A percentile compares a stretch with the other conserved stretches of the same genome.
phyloP scores from a whole-genome alignment of 345 rosid genomes.

The Carallia brachiata region DNA sequence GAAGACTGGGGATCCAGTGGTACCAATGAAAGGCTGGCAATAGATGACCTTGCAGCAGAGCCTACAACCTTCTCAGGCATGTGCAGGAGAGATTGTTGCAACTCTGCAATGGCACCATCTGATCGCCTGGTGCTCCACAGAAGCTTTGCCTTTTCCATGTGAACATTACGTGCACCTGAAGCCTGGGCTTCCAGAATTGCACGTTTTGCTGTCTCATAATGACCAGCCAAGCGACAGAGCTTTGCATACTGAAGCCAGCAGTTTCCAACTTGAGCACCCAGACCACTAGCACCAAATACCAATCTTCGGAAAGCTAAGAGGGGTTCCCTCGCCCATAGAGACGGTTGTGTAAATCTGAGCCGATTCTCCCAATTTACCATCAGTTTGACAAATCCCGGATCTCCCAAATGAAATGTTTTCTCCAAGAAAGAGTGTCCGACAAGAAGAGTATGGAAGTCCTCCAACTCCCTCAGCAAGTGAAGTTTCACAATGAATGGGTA shows the following conservation, averaged over 20 bases:
- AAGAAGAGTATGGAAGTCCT: constrained; percentile 73
- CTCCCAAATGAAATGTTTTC: constrained; percentile 56
- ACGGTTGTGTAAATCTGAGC: constrained; percentile 84
- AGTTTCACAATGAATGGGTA: constrained; percentile 92
- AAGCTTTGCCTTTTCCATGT: constrained; percentile 94
- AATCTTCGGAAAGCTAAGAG: constrained; percentile 86
- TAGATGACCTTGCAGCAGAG: constrained; percentile 60
- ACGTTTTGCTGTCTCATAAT: constrained; percentile 87
- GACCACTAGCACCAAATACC: constrained; percentile 77
- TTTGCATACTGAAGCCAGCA: constrained; percentile 98
- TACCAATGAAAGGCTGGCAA: constrained; percentile 72
- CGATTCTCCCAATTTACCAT: constrained; percentile 83
- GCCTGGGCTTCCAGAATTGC: constrained; percentile 93
- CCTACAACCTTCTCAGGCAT: constrained; percentile 85
- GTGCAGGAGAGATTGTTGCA: constrained; percentile 86
- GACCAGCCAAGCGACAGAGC: constrained; percentile 97
- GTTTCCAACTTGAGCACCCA: constrained; percentile 85
- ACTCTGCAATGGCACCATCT: constrained; percentile 86
- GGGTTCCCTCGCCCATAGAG: constrained; percentile 96
- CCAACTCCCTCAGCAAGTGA: constrained; percentile 81
- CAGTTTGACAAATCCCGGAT: constrained; percentile 55
- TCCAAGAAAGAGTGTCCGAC: constrained; percentile 77
- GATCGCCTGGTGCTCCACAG: constrained; percentile 87
- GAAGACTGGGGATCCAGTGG: constrained; percentile 60
- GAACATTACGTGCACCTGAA: constrained; percentile 87